phyloP scores from a whole-genome alignment of 1,139 yeast species.

The Debaryomyces sp. region DNA sequence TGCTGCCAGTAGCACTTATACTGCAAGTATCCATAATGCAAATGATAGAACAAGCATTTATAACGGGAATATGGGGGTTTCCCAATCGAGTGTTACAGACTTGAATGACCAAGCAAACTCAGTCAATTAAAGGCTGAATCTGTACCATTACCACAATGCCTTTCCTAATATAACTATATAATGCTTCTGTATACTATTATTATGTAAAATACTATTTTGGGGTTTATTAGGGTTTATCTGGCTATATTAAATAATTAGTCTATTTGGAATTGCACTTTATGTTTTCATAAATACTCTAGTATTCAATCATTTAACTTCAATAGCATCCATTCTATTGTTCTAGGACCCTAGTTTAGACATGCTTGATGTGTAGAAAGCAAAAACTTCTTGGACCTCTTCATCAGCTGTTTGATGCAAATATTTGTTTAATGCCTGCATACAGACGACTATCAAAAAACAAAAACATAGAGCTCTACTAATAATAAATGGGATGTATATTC shows the following conservation, averaged over 20 bases:
- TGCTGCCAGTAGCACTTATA: constrained; percentile 31
- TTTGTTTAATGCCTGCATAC: not conserved
- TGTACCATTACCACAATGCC: not conserved
- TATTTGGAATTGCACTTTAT: not conserved
- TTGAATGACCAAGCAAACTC: constrained; percentile 21
- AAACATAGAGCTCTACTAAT: not conserved
- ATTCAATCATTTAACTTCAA: not conserved
- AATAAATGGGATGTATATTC: not conserved
- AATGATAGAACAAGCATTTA: constrained; percentile 25
- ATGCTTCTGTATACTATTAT: not conserved
- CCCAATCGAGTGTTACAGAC: constrained; percentile 18
- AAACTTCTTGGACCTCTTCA: not conserved
- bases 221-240: not conserved
- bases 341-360: not conserved
- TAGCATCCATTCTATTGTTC: not conserved
- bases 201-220: constrained; percentile 1
- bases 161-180: not conserved
- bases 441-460: not conserved
- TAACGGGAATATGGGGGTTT: constrained; percentile 15
- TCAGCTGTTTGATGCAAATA: not conserved
- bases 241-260: not conserved
- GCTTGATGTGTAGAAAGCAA: not conserved
- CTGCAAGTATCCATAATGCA: constrained; percentile 24
- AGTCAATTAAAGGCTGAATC: not conserved
- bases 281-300: not conserved